Base-by-base conservation (phyloP, 306 rosid species). In the Echinosophora koreensis region DNA sequence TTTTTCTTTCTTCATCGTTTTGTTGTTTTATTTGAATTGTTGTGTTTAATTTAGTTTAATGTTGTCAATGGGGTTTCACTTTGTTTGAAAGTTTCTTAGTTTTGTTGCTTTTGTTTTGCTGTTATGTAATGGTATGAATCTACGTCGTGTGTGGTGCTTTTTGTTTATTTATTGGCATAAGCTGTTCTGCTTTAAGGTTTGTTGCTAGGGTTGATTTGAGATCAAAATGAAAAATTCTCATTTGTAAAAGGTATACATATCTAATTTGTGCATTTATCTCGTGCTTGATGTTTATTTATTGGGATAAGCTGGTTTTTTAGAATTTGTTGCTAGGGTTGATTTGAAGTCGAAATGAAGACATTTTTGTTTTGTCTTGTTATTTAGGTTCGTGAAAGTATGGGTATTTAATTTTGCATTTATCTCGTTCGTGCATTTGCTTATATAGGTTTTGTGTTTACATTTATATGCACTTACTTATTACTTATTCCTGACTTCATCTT, bases 101-200 rank as follows among this genome's bases (percentile, higher is more conserved):
- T 73, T 42, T 38, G 39, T 14, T 39, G 16, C 3, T 50, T 12
- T 50, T 75, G 16, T 35, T 51, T 66, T 39, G 0, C 5, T 67
- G 30, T 38, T 64, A 8, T 58, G 69, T 58, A 3, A 60, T 60
- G 27, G 14, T 42, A 60, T 13, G 63, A 49, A 35, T 47, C 32
- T n/a, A 5, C 3, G 28, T 69, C 10, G 51, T 44, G 41, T 10
- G 68, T 62, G 47, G 68, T 35, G 17, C 37, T 62, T 15, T 35
- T 15, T 41, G n/a, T 35, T 9, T 68, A 28, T 69, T 44, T 78
- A 14, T 37, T 59, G 50, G 35, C 41, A 12, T 11, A 37, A 49
- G 30, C 52, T 42, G 49, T 16, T 58, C 38, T 78, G 42, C 60
- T 70, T 78, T 22, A 16, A 5, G 27, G 8, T 76, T 18, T 27